These are phyloP conservation scores for Blastomyces parvus DNA, from an alignment of 2,329 filamentous ascomycete genomes.

Conservation along the genomic window DNA sequence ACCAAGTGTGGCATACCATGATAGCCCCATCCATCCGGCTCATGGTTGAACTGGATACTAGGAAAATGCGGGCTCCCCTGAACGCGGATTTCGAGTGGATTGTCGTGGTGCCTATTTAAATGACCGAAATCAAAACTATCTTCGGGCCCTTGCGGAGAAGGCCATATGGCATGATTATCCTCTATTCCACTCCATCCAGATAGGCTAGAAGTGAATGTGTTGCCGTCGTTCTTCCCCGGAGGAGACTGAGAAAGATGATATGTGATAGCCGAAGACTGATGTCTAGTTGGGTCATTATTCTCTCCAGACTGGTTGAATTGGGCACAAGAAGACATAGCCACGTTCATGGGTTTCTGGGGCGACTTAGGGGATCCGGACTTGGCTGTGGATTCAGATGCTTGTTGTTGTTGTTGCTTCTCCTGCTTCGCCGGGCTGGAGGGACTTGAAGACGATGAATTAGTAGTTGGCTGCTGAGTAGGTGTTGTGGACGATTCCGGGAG, in stretches of 20 bases:
- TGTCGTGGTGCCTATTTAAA: not conserved
- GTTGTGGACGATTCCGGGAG: not conserved
- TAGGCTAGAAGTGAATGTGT: not conserved
- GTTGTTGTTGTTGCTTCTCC: conserved; percentile 19
- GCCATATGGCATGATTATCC: not conserved
- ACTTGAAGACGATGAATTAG: conserved; percentile 2
- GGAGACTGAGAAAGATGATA: conserved; percentile 1
- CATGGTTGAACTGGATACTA: not conserved
- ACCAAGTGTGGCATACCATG: conserved; percentile 9
- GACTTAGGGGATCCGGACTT: not conserved
- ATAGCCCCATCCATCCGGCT: conserved; percentile 7
- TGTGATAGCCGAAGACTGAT: not conserved
- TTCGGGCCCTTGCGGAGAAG: not conserved
- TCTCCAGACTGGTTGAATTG: not conserved
- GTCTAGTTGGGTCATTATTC: not conserved
- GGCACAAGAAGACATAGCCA: not conserved
- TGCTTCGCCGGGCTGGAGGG: conserved; percentile 19
- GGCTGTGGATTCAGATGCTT: not conserved
- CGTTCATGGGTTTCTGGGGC: not conserved
- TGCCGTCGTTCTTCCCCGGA: not conserved
- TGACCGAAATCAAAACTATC: not conserved
- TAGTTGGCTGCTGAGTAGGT: conserved; percentile 2
- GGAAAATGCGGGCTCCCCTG: not conserved
- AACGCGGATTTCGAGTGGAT: not conserved
- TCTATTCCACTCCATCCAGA: not conserved